phyloP scores from a whole-genome alignment of 331 rosid genomes.

The Dryas integrifolia region DNA sequence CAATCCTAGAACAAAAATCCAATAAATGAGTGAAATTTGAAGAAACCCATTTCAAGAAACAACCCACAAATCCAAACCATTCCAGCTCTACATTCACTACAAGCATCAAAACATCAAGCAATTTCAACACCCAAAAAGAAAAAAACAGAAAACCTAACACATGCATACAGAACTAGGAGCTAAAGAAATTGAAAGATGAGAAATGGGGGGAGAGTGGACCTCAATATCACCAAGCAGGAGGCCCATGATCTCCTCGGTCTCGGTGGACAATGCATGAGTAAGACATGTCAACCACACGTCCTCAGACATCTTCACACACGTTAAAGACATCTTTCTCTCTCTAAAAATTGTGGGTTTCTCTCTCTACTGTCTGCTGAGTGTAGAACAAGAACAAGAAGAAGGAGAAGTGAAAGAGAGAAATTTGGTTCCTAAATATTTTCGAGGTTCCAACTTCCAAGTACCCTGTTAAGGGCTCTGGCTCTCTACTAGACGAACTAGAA shows the following conservation, averaged over 20 bases:
- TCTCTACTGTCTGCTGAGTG: background rate
- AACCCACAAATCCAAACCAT: constrained; percentile 11
- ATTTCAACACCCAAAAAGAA: constrained; percentile 11
- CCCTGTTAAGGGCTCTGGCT: background rate
- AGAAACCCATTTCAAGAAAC: constrained; percentile 20
- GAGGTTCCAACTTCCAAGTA: background rate
- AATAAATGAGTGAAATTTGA: background rate
- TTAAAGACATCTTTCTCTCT: constrained; percentile 58
- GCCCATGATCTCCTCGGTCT: constrained; percentile 99
- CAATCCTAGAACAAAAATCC: background rate
- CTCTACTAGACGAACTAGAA: background rate
- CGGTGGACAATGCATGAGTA: constrained; percentile 94
- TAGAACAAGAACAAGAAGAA: background rate
- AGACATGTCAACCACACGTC: constrained; percentile 93
- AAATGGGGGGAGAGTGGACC: constrained; percentile 36
- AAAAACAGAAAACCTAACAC: constrained; percentile 8
- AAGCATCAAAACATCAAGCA: constrained; percentile 13
- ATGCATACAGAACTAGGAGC: background rate
- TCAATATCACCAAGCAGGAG: constrained; percentile 95
- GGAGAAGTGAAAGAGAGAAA: background rate
- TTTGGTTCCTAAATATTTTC: background rate
- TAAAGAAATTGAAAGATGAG: constrained; percentile 6
- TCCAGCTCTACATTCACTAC: constrained; percentile 1
- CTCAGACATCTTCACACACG: constrained; percentile 83
- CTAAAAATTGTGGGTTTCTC: constrained; percentile 1